phyloP scores from a whole-genome alignment of 768 basidiomycete species.

The Leccinum olivaceopallidum region DNA sequence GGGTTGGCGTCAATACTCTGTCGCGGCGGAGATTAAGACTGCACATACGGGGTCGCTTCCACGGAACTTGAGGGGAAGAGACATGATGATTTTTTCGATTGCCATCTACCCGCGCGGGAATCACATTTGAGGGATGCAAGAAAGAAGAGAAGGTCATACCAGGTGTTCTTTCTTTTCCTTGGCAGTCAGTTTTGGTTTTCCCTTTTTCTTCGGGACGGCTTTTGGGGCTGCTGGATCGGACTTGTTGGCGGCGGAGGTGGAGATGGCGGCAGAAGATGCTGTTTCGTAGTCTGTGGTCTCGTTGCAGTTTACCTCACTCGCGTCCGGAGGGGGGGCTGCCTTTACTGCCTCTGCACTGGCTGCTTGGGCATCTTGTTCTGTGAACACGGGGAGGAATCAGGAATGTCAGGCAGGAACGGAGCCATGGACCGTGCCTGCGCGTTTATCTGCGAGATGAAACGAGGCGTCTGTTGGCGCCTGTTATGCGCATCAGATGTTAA shows the following conservation, averaged over 20 bases:
- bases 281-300: conserved; percentile 35
- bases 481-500: background rate
- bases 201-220: conserved; percentile 46
- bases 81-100: conserved; percentile 70
- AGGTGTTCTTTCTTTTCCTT: conserved; percentile 85
- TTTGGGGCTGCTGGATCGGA: conserved; percentile 36
- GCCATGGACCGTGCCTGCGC: conserved; percentile 45
- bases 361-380: conserved; percentile 58
- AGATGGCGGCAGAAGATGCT: conserved; percentile 25
- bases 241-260: conserved; percentile 39
- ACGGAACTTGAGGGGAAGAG: conserved; percentile 86
- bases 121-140: background rate
- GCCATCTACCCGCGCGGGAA: conserved; percentile 41
- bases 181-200: conserved; percentile 66
- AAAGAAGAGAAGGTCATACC: conserved; percentile 41
- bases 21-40: background rate
- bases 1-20: background rate
- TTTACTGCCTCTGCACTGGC: conserved; percentile 52
- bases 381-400: background rate
- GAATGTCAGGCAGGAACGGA: background rate
- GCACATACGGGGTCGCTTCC: conserved; percentile 79
- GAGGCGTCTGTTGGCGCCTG: conserved; percentile 64
- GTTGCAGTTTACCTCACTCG: conserved; percentile 24
- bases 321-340: conserved; percentile 31
- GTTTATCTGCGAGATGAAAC: conserved; percentile 47